Base-by-base conservation (phyloP, 2,329 filamentous ascomycete genomes). In the Cercospora nicotianae region DNA sequence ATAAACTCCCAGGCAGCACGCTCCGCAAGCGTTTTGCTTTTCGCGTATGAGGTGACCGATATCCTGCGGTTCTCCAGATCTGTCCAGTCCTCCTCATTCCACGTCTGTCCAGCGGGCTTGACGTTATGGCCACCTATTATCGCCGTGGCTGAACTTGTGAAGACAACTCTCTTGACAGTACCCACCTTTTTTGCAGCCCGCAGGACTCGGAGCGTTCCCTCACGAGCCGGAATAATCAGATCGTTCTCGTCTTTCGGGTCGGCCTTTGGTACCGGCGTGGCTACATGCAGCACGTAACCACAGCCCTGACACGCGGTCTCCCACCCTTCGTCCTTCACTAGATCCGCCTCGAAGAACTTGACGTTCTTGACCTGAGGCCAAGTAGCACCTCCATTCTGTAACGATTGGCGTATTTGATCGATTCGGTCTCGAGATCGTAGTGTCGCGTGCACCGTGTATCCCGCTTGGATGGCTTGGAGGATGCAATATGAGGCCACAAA, bases 401-500 rank as follows among this genome's bases (percentile, higher is more conserved):
- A 72, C 39, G 72, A 68, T 36, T 71, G 26, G 31, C 68, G 70
- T 45, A 79, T 72, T 16, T 68, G 65, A 39, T 72, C 65, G 33
- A 70, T 67, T n/a, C 70, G 70, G 1, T 66, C 63, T 28, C 75
- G 66, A 6, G 66, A 64, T 36, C 78, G 73, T 18, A 78, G 64
- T 3, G 77, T 78, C 30, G 76, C 76, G 51, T 75, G 75, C 12
- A 79, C 74, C 7, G 62, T 67, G 69, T 77, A 78, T 58, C 77
- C 75, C 36, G 67, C 67, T 18, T 69, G 58, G 8, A 78, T 72
- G 7, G 72, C 70, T 53, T 69, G 64, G 13, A 77, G 57, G 31
- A 79, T 74, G 67, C 72, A 72, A 62, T 78, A 72, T 16, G 70
- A 69, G 26, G 68, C 78, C 7, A 79, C 76, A 67, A 86, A 85